These are phyloP conservation scores for Tolypocladium amazonense DNA, from an alignment of 2,329 filamentous ascomycete species.

Conservation along the genomic window DNA sequence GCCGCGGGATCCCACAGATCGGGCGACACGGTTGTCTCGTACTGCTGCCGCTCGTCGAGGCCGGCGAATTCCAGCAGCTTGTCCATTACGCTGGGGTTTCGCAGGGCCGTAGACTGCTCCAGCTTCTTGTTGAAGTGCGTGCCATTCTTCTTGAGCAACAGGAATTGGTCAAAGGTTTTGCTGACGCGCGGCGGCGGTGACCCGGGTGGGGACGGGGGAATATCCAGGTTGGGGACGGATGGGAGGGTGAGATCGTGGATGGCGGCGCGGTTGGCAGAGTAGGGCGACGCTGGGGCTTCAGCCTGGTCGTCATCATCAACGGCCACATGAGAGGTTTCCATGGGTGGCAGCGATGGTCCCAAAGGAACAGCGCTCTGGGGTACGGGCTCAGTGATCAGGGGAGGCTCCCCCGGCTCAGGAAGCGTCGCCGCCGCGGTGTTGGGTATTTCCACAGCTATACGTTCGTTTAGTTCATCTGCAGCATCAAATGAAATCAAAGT, in stretches of 20 bases:
- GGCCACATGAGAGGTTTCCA: slow-evolving; percentile 11
- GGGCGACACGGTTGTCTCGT: slow-evolving; percentile 48
- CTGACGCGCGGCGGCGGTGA: slow-evolving; percentile 42
- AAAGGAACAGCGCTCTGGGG: slow-evolving; percentile 21
- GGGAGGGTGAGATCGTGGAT: slow-evolving; percentile 67
- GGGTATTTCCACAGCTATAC: neutral
- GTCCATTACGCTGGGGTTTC: slow-evolving; percentile 61
- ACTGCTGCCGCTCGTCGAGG: slow-evolving; percentile 42
- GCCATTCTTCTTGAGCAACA: slow-evolving; percentile 65
- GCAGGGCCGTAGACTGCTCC: slow-evolving; percentile 53
- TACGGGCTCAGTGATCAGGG: slow-evolving; percentile 15
- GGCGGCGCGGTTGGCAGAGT: slow-evolving; percentile 52
- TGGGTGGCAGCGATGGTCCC: slow-evolving; percentile 27
- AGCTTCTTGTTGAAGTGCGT: slow-evolving; percentile 72
- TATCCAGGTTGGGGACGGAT: slow-evolving; percentile 58
- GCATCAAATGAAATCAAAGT: neutral
- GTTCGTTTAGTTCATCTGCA: neutral
- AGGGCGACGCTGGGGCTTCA: slow-evolving; percentile 46
- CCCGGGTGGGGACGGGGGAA: slow-evolving; percentile 62
- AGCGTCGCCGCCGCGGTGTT: neutral
- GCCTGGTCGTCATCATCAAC: slow-evolving; percentile 11
- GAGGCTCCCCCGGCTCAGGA: slow-evolving; percentile 1
- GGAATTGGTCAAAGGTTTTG: slow-evolving; percentile 62
- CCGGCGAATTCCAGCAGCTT: slow-evolving; percentile 62
- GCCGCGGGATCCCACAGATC: slow-evolving; percentile 47